phyloP scores from a whole-genome alignment of 23 red algal genomes.

The Gracilaria gracilis region DNA sequence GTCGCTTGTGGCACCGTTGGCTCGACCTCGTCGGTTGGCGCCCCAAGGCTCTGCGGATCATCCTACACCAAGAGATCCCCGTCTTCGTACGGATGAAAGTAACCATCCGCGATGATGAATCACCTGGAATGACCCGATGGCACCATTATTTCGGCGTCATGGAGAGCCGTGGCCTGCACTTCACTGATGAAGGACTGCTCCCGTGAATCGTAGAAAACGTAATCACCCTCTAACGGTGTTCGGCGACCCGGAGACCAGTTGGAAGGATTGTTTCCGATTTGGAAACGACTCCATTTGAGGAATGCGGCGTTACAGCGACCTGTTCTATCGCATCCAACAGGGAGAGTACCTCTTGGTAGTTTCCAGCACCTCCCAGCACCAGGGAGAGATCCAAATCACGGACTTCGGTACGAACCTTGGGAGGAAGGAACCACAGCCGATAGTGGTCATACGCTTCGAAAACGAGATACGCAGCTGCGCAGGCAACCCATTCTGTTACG shows the following conservation, averaged over 20 bases:
- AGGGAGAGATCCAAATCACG: background rate
- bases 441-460: slow-evolving; percentile 22
- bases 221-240: background rate
- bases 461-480: background rate
- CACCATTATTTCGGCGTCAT: background rate
- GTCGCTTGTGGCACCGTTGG: too few relatives aligned
- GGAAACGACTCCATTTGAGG: background rate
- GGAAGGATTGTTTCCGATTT: background rate
- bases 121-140: background rate
- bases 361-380: background rate
- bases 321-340: background rate
- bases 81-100: too few relatives aligned
- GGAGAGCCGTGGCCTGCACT: too few relatives aligned
- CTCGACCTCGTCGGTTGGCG: too few relatives aligned
- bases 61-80: too few relatives aligned
- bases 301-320: background rate
- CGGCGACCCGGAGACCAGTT: background rate
- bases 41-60: too few relatives aligned
- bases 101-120: background rate
- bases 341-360: background rate
- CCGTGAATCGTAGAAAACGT: too few relatives aligned
- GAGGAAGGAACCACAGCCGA: slow-evolving; percentile 5
- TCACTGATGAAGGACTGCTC: too few relatives aligned
- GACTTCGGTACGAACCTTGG: background rate
- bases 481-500: slow-evolving; percentile 5